Conservation (phyloP, 305 asterid genomes). For the Fraxinus greggii region DNA sequence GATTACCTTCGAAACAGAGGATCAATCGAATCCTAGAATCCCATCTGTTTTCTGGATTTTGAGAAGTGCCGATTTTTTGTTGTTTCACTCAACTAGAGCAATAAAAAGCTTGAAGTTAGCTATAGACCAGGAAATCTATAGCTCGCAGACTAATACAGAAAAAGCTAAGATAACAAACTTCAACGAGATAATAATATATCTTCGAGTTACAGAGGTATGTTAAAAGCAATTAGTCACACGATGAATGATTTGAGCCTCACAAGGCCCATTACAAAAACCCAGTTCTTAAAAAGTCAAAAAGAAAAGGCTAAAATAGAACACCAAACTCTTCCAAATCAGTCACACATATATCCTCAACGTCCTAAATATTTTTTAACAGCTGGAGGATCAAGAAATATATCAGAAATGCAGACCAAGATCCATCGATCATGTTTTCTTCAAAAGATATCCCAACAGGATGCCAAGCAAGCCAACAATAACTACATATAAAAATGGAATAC, state of each 20-base stretch:
- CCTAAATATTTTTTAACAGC: slow-evolving; percentile 39
- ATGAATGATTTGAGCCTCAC: slow-evolving; percentile 45
- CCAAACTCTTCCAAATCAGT: slow-evolving; percentile 38
- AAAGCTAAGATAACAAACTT: not conserved
- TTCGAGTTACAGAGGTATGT: not conserved
- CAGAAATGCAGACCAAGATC: slow-evolving; percentile 12
- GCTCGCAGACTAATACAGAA: not conserved
- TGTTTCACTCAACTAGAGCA: not conserved
- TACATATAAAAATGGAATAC: slow-evolving; percentile 64
- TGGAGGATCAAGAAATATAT: slow-evolving; percentile 18
- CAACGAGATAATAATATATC: not conserved
- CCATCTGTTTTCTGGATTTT: too few species aligned
- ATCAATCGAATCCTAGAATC: too few species aligned
- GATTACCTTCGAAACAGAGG: too few species aligned
- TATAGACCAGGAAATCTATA: not conserved
- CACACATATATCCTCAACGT: slow-evolving; percentile 37
- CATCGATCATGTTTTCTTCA: slow-evolving; percentile 57
- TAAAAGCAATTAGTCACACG: slow-evolving; percentile 46
- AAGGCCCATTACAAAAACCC: slow-evolving; percentile 42
- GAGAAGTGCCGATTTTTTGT: not conserved
- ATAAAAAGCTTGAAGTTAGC: not conserved
- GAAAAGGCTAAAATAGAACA: slow-evolving; percentile 47
- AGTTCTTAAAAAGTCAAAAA: slow-evolving; percentile 40
- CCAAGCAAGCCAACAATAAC: slow-evolving; percentile 68
- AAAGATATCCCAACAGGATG: slow-evolving; percentile 71